Percentiles rank a stretch among this genome's conserved stretches.
phyloP scores from a whole-genome alignment of 345 rosid genomes.

The Salix purpurea region DNA sequence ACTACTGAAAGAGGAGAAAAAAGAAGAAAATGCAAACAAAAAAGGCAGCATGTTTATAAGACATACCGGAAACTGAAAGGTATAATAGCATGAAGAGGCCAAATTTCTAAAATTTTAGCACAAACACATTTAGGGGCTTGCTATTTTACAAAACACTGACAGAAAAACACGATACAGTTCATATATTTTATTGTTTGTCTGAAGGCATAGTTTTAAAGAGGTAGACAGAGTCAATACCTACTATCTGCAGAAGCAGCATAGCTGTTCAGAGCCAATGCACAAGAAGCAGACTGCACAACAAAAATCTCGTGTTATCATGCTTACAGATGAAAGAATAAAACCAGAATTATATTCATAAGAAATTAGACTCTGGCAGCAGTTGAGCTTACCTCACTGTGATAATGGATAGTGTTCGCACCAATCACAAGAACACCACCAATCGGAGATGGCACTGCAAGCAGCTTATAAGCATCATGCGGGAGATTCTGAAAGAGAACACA shows the following conservation, averaged over 20 bases:
- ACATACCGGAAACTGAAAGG: not conserved
- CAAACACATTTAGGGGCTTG: not conserved
- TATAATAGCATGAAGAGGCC: not conserved
- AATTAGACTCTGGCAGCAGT: not conserved
- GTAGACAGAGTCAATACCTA: constrained; percentile 46
- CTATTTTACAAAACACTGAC: not conserved
- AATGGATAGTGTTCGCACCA: constrained; percentile 78
- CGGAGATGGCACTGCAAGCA: constrained; percentile 94
- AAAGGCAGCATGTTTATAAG: not conserved
- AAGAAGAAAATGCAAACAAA: not conserved
- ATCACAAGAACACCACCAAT: constrained; percentile 94
- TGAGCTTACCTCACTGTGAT: constrained; percentile 78
- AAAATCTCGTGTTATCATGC: constrained; percentile 5
- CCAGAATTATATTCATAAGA: constrained; percentile 4
- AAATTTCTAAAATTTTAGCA: not conserved
- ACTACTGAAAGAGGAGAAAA: constrained; percentile 43
- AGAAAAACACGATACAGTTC: not conserved
- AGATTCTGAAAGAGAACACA: constrained; percentile 56
- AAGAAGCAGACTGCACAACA: constrained; percentile 81
- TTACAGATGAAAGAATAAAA: constrained; percentile 3
- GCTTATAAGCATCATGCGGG: constrained; percentile 95
- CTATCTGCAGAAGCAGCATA: constrained; percentile 71
- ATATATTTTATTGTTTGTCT: not conserved
- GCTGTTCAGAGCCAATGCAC: constrained; percentile 78
- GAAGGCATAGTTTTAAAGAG: constrained; percentile 8